Evolutionary conservation across 345 rosid species (phyloP).

Genomic region (Salix dunnii): DNA sequence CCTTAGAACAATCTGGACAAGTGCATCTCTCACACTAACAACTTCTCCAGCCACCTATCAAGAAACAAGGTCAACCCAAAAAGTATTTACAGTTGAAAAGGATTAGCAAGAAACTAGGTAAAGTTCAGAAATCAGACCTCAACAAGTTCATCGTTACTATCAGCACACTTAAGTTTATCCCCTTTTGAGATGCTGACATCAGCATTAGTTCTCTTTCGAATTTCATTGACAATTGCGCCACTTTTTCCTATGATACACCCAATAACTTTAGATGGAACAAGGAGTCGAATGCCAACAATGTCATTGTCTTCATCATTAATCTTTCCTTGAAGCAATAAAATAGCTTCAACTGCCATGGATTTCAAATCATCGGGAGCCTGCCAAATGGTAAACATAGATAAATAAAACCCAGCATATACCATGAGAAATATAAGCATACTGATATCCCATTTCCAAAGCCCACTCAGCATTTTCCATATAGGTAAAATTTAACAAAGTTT

Average conservation of each 20-base stretch:
- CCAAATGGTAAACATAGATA: background rate
- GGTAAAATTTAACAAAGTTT: background rate
- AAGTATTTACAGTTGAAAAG: conserved; percentile 9
- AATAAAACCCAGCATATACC: background rate
- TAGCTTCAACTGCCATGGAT: conserved; percentile 95
- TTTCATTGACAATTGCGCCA: conserved; percentile 88
- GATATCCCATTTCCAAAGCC: background rate
- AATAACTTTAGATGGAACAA: conserved; percentile 82
- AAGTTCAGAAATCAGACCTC: conserved; percentile 50
- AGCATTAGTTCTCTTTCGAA: conserved; percentile 77
- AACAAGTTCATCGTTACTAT: conserved; percentile 71
- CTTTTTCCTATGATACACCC: conserved; percentile 93
- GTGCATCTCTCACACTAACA: conserved; percentile 76
- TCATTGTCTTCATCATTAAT: conserved; percentile 78
- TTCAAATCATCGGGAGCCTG: conserved; percentile 87
- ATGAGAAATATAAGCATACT: background rate
- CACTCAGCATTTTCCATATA: background rate
- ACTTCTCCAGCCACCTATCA: conserved; percentile 72
- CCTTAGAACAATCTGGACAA: conserved; percentile 80
- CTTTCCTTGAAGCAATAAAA: conserved; percentile 77
- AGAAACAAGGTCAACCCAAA: conserved; percentile 13
- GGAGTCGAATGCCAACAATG: conserved; percentile 56
- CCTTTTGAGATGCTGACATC: conserved; percentile 81
- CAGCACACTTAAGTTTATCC: conserved; percentile 63
- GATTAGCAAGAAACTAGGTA: background rate